Conservation (phyloP, 805 yeast genomes). For the Schizosaccharomyces lindneri region DNA sequence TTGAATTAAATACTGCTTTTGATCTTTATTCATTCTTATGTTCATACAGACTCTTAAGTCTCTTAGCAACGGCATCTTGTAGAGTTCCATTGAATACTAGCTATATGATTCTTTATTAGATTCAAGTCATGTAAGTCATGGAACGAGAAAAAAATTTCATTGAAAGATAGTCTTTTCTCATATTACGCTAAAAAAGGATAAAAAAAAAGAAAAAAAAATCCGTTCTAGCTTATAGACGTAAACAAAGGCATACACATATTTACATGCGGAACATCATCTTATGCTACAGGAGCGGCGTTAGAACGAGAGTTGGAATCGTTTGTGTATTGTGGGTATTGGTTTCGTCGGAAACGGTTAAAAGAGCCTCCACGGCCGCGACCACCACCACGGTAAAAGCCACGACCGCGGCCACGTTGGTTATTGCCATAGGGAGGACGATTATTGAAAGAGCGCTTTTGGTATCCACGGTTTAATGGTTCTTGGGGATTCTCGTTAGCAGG, state of each 20-base stretch:
- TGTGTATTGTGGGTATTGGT: neutral
- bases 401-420: neutral
- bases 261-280: neutral
- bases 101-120: no score
- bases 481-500: neutral
- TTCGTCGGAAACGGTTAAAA: neutral
- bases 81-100: no score
- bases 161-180: no score
- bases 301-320: neutral
- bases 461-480: neutral
- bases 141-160: no score
- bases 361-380: conserved; percentile 1
- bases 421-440: neutral
- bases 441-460: neutral
- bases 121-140: no score
- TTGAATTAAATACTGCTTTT: no score
- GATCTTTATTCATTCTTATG: no score
- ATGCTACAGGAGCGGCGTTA: neutral
- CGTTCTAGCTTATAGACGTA: neutral
- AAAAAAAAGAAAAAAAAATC: neutral
- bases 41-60: no score
- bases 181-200: neutral
- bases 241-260: neutral
- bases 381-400: neutral
- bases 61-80: no score